A percentile compares a stretch with the other conserved stretches of the same genome.
Evolutionary conservation across 1,139 yeast species (phyloP).

Genomic region (Hanseniaspora gamundiae): DNA sequence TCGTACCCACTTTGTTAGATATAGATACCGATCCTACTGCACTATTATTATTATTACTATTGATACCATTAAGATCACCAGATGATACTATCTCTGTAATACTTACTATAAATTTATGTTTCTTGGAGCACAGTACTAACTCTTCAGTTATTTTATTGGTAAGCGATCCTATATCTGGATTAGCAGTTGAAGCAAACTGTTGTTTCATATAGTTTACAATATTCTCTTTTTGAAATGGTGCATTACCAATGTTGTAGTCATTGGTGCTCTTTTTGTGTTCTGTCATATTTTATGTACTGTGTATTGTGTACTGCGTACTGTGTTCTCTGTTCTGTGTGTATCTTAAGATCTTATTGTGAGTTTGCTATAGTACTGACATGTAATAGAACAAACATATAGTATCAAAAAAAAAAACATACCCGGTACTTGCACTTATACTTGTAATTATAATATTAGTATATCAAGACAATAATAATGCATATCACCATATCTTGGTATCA

Average conservation of each 20-base stretch:
- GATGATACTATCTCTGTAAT: constrained; percentile 11
- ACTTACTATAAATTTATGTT: constrained; percentile 9
- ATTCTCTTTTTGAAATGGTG: constrained; percentile 11
- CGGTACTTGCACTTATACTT: too few relatives aligned
- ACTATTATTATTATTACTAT: constrained; percentile 9
- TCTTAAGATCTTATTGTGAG: too few relatives aligned
- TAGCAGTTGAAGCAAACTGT: constrained; percentile 6
- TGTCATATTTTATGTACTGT: neutral
- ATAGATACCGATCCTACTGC: constrained; percentile 8
- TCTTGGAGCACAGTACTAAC: neutral
- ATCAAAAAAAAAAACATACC: too few relatives aligned
- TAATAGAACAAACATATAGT: too few relatives aligned
- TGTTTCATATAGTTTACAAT: constrained; percentile 8
- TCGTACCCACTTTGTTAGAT: constrained; percentile 25
- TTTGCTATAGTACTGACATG: too few relatives aligned
- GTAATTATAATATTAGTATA: too few relatives aligned
- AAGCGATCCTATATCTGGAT: neutral
- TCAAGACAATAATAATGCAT: too few relatives aligned
- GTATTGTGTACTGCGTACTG: too few relatives aligned
- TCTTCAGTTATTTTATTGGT: neutral
- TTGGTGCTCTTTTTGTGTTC: constrained; percentile 4
- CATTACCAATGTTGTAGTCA: constrained; percentile 10
- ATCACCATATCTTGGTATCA: too few relatives aligned
- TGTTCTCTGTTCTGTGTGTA: too few relatives aligned
- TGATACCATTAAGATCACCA: constrained; percentile 7